Evolutionary conservation across 345 rosid species (phyloP), one percentile per base, ranked within the genome.

Genomic region (Syzygium jambos): DNA sequence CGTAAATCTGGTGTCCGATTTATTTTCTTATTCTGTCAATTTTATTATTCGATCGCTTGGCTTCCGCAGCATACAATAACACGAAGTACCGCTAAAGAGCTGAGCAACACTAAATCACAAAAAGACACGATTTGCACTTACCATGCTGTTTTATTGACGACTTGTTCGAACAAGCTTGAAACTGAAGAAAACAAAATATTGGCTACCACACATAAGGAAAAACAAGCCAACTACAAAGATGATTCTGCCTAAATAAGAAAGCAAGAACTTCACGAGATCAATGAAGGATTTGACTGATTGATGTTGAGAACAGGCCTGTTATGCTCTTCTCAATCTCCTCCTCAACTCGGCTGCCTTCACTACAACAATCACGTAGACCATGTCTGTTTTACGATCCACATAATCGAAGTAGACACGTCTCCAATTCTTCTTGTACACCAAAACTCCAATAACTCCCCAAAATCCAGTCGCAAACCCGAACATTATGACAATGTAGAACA

Each of bases 401-500:
- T 49, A 84, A 25, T 38, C 1, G 29, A 88, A 85, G 68, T 53
- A 88, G 53, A 84, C 46, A 8, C 7, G 4, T 78, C 89, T 88
- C 89, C 87, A 77, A 23, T 68, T 52, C 85, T 77, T 85, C 43
- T 85, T 85, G 78, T 54, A 22, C 52, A 88, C 51, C 87, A 88
- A 56, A 85, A 38, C 73, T 29, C 85, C 87, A 43, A 54, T 27
- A 6, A 88, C 87, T 51, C 57, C 87, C 89, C 87, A 88, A 29
- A 88, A 85, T n/a, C 87, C 56, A 34, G 27, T 53, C 9, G 2
- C 84, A 49, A 68, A 85, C 15, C 87, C 38, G 3, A 53, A 17
- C 78, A 73, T 46, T 15, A 54, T 30, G 22, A 38, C 55, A 11
- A 49, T 11, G 3, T 34, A 85, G 9, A 88, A 53, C 51, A 27